phyloP scores from a whole-genome alignment of 129 eudicot species.

The Artemisia tridentata region DNA sequence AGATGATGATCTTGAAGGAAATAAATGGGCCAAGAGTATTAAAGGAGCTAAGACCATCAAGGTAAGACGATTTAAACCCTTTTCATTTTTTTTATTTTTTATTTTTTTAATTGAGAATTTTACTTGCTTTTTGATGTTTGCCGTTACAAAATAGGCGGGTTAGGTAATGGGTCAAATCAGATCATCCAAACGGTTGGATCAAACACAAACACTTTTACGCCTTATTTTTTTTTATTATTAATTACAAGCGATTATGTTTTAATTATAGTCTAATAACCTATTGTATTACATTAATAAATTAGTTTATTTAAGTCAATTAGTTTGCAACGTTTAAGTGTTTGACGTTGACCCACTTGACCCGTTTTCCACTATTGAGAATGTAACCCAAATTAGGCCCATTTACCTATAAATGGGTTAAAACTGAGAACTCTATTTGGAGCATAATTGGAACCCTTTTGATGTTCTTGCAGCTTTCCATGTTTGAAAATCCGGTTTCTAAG shows the following conservation, averaged over 20 bases:
- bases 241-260: too few relatives aligned
- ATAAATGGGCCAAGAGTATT: conserved; percentile 84
- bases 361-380: background rate
- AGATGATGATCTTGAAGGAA: conserved; percentile 74
- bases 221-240: too few relatives aligned
- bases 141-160: background rate
- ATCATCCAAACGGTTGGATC: background rate
- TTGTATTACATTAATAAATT: too few relatives aligned
- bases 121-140: background rate
- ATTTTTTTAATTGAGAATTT: background rate
- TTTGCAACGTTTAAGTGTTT: background rate
- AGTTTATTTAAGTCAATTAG: too few relatives aligned
- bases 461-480: conserved; percentile 71
- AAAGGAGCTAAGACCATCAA: conserved; percentile 76
- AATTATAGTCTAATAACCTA: too few relatives aligned
- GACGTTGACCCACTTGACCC: background rate
- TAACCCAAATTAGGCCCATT: background rate
- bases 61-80: conserved; percentile 41
- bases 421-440: background rate
- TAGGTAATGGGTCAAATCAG: background rate
- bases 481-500: conserved; percentile 70
- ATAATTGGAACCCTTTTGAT: conserved; percentile 10
- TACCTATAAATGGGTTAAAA: background rate
- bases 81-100: too few relatives aligned
- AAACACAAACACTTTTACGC: too few relatives aligned